Evolutionary conservation across 495 filamentous ascomycete species (phyloP), one percentile per base, ranked within the genome.

Genomic region (Lasiosphaeria hispida): DNA sequence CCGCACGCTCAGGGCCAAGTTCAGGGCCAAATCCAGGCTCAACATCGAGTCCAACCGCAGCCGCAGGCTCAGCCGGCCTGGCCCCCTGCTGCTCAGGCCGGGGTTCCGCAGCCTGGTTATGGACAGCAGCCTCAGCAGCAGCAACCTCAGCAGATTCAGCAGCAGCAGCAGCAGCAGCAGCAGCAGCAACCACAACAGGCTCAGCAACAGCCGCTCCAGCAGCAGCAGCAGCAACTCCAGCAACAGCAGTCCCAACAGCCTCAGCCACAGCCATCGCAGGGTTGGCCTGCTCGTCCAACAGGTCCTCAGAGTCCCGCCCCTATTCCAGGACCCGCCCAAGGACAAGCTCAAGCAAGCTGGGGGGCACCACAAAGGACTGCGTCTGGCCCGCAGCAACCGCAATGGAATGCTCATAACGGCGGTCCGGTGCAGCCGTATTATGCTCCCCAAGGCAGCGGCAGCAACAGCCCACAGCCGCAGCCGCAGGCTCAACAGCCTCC

Each of bases 401-500:
- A 47, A 47, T 30, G 23, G 23, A 5, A 30, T 30, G 43, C 10
- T 10, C 3, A 17, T 3, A 18, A 15, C 13, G 3, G 15, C n/a
- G 43, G 43, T 47, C 43, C 10, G 13, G n/a, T 13, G 10, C 43
- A 47, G 17, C 43, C 23, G 23, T 30, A 30, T 30, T 30, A 30
- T 30, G 23, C 23, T 30, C 23, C 23, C 2, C 15, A n/a, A 3
- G 0, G 37, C 10, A 8, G 50, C 36, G 33, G 30, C 15, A 10
- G 7, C 50, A 53, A 11, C 48, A 34, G 13, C 48, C 48, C 17
- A n/a, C 37, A 18, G 11, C 49, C 49, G 57, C 55, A 41, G 42
- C 62, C 15, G 51, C 64, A 38, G 40, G 59, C 18, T n/a, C 67
- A 36, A 56, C 66, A 44, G 37, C 52, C 10, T 30, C 23, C 23